Percentiles rank a stretch among this genome's conserved stretches.
Conservation (phyloP, 331 rosid genomes). For the Arachis monticola region DNA sequence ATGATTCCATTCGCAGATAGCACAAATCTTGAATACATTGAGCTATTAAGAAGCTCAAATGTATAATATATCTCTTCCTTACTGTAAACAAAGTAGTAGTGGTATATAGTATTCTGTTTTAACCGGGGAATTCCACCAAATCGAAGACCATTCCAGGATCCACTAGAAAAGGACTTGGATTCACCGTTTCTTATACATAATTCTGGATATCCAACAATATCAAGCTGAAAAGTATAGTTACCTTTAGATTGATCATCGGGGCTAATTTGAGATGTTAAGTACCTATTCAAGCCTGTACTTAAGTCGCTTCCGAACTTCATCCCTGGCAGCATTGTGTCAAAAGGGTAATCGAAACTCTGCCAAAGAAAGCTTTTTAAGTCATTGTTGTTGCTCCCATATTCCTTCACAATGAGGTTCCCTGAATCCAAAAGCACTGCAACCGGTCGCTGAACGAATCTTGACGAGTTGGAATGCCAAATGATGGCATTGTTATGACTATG, state of each 20-base stretch:
- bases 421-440: constrained; percentile 29
- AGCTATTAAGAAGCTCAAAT: constrained; percentile 19
- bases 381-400: neutral
- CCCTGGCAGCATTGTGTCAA: constrained; percentile 14
- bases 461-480: constrained; percentile 39
- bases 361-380: constrained; percentile 8
- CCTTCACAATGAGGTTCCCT: constrained; percentile 37
- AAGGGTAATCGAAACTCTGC: constrained; percentile 45
- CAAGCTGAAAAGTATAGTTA: constrained; percentile 12
- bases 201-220: constrained; percentile 21
- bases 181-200: constrained; percentile 1
- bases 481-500: too few species aligned
- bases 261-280: neutral
- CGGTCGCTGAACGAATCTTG: constrained; percentile 12
- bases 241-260: constrained; percentile 31
- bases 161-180: neutral
- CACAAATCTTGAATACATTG: constrained; percentile 9
- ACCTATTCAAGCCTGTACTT: neutral
- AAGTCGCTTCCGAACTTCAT: constrained; percentile 12
- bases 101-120: constrained; percentile 1
- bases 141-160: constrained; percentile 43
- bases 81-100: neutral
- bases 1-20: neutral
- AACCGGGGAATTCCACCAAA: constrained; percentile 29
- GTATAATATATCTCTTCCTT: constrained; percentile 18